Percentiles rank a stretch among this genome's conserved stretches.
These are phyloP conservation scores for Fusarium robinianum DNA, from an alignment of 2,329 filamentous ascomycete genomes.

Conservation along the genomic window DNA sequence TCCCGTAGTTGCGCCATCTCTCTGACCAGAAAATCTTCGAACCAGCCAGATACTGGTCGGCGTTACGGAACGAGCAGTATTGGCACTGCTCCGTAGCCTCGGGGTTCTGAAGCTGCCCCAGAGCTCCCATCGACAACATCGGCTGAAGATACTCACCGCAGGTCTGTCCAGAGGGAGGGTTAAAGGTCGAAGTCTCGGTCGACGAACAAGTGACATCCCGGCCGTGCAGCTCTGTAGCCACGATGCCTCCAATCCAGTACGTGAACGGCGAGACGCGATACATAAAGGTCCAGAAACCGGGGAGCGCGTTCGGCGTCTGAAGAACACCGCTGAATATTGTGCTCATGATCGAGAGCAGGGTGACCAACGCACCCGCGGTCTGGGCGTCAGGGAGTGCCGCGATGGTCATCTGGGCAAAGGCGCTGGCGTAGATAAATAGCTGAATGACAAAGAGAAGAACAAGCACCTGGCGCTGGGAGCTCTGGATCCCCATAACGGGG, in stretches of 20 bases:
- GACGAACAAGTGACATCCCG: constrained; percentile 56
- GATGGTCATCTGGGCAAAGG: constrained; percentile 76
- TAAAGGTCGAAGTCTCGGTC: constrained; percentile 66
- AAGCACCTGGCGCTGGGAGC: constrained; percentile 62
- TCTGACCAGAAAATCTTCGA: constrained; percentile 56
- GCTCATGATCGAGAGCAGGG: constrained; percentile 61
- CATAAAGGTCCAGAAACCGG: constrained; percentile 80
- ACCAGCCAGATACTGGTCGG: constrained; percentile 61
- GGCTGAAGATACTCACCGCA: constrained; percentile 66
- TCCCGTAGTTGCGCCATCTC: constrained; percentile 71
- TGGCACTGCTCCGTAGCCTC: constrained; percentile 60
- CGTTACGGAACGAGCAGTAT: constrained; percentile 68
- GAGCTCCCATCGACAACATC: constrained; percentile 54
- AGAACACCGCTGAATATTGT: constrained; percentile 69
- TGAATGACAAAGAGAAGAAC: constrained; percentile 67
- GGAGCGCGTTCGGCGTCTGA: constrained; percentile 60
- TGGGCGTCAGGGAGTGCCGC: constrained; percentile 70
- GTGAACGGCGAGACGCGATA: constrained; percentile 68
- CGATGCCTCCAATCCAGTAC: constrained; percentile 70
- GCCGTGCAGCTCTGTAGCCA: constrained; percentile 66
- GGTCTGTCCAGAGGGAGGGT: constrained; percentile 64
- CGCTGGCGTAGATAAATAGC: constrained; percentile 72
- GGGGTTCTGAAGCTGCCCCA: constrained; percentile 66
- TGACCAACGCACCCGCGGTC: constrained; percentile 67
- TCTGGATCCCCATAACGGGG: constrained; percentile 56